Base-by-base conservation (phyloP, 1,284 basidiomycete genomes). In the Schizophyllum commune region DNA sequence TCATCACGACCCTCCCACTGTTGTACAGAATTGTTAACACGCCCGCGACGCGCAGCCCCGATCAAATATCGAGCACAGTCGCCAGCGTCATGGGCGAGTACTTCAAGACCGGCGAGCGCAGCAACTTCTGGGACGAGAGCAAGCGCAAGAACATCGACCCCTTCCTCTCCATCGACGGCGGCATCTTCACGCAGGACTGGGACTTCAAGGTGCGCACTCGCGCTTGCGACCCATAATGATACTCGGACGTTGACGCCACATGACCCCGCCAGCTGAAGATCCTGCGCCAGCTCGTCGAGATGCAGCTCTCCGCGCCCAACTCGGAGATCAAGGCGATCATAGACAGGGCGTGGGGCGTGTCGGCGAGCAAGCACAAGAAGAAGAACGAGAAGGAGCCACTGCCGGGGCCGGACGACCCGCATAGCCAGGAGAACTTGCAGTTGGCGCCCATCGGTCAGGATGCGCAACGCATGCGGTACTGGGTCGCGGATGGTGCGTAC, bases 281-380 rank as follows among this genome's bases (percentile, higher is more conserved):
- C 62, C 76, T 92, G 60, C 86, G 91, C 32, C 83, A 89, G 69
- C 80, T 92, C 32, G 88, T 92, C 61, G 90, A 92, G 71, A 75
- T 91, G 66, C 90, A 92, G 68, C 80, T 92, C 3, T 76, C 77
- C 47, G 85, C 91, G 69, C 27, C 53, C 11, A 82, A 82, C 65
- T 70, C 76, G 54, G 84, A 85, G 59, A 80, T 91, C 69, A 90
- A 89, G 73, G 77, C 73, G 58, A 77, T 77, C 60, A 88, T 92
- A 72, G 90, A 92, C 79, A 83, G 83, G 70, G 89, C 89, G 58
- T 91, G 90, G 89, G 89, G 89, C 68, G 86, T 91, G 68, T 80
- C 83, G 60, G 86, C 89, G 67, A 86, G 86, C 70, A 90, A 91
- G 67, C 86, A 91, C 73, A 90, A 89, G 79, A 92, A 91, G 75